These are phyloP conservation scores for Cicer bijugum DNA, from an alignment of 306 rosid species.

Conservation along the genomic window DNA sequence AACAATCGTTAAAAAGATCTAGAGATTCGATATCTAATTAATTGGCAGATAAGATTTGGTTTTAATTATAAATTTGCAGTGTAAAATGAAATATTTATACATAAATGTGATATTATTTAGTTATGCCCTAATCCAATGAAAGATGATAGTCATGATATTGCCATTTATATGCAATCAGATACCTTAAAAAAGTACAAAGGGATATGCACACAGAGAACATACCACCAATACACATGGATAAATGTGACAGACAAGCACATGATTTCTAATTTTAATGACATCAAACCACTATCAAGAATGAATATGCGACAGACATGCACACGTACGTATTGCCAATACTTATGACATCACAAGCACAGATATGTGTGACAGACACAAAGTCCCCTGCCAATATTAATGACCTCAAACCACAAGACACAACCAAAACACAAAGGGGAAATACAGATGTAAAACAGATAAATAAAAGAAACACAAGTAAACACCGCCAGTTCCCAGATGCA, in stretches of 20 bases:
- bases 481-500: conserved; percentile 14
- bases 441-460: not conserved
- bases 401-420: conserved; percentile 37
- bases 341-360: conserved; percentile 36
- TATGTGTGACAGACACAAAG: not conserved
- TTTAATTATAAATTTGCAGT: conserved; percentile 32
- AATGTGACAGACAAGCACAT: not conserved
- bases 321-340: not conserved
- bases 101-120: conserved; percentile 1
- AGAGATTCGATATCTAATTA: conserved; percentile 20
- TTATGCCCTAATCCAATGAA: conserved; percentile 26
- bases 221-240: not conserved
- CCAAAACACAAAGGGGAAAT: conserved; percentile 29
- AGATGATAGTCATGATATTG: conserved; percentile 25
- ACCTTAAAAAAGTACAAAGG: not conserved
- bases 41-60: not conserved
- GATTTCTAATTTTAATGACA: conserved; percentile 27
- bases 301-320: not conserved
- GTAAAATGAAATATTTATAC: conserved; percentile 8
- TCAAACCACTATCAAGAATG: conserved; percentile 36
- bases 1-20: conserved; percentile 20
- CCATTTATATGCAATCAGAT: conserved; percentile 35
- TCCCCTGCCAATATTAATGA: conserved; percentile 1
- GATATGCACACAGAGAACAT: conserved; percentile 10
- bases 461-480: conserved; percentile 31